These are phyloP conservation scores for Kwoniella sp. DNA, from an alignment of 768 basidiomycete genomes.

Conservation along the genomic window DNA sequence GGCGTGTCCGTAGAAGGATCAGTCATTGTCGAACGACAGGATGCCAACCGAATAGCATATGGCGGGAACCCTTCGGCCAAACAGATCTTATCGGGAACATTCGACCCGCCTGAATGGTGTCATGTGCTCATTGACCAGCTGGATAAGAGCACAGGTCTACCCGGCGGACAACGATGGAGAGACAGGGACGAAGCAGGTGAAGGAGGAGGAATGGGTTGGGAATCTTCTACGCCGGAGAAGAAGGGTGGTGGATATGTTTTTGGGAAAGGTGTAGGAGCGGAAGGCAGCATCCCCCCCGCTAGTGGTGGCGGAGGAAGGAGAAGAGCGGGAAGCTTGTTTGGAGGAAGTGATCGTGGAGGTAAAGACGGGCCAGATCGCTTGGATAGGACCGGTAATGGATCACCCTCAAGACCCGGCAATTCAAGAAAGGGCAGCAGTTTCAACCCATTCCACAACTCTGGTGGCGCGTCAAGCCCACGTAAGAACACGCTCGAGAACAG, in stretches of 20 bases:
- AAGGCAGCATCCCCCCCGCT: constrained; percentile 22
- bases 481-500: constrained; percentile 12
- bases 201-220: constrained; percentile 30
- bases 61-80: constrained; percentile 68
- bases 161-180: constrained; percentile 70
- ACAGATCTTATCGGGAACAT: constrained; percentile 74
- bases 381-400: not conserved
- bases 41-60: constrained; percentile 86
- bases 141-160: constrained; percentile 69
- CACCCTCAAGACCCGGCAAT: constrained; percentile 16
- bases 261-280: constrained; percentile 43
- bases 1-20: constrained; percentile 79
- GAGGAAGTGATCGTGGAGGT: constrained; percentile 4
- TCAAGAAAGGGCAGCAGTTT: constrained; percentile 30
- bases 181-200: constrained; percentile 53
- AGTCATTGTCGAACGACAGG: constrained; percentile 89
- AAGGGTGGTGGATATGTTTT: constrained; percentile 47
- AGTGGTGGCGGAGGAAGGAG: constrained; percentile 28
- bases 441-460: constrained; percentile 34
- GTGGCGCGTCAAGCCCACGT: constrained; percentile 13
- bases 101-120: constrained; percentile 79
- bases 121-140: constrained; percentile 72
- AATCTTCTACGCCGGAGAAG: constrained; percentile 5
- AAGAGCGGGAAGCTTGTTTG: constrained; percentile 34
- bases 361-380: constrained; percentile 1